Evolutionary conservation across 345 rosid genomes (phyloP), one percentile per base, ranked within the genome.

Genomic region (Lepidium africanum): DNA sequence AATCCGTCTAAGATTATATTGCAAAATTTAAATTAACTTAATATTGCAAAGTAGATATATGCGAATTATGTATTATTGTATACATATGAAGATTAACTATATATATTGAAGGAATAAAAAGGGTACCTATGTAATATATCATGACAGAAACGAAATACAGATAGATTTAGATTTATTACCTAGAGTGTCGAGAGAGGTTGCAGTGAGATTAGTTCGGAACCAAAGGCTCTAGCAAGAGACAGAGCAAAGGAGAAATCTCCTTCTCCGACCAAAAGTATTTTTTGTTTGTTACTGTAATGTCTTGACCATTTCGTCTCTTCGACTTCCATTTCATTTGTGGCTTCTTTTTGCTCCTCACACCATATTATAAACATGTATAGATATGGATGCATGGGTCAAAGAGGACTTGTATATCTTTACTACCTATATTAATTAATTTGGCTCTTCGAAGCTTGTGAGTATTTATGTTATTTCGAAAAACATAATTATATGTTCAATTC

Each of bases 211-310:
- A 8, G 51, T 1, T 16, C 81, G 7, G 83, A 82, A 37, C 85
- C 80, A 45, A 89, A 83, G 9, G 81, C 77, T 19, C 12, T 69
- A 36, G 80, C 92, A 53, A 85, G 77, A 79, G 76, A 81, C 25
- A 51, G 64, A 3, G 86, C 63, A 59, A 86, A 84, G 0, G 88
- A 84, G 63, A 86, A 88, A 70, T 77, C 82, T 2, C 87, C 90
- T 67, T 88, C 85, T 3, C 89, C 88, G 1, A 86, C 84, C 11
- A 84, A 42, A 35, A 84, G 77, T 46, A 84, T 75, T 33, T 70
- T 69, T 7, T 88, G 78, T 7, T 10, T 47, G 54, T 76, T 76
- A 32, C 38, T 67, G 48, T 82, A 84, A 59, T 82, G 82, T 23
- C 7, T 66, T 48, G 79, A 76, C 74, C 77, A 12, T 72, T 65